A percentile compares a stretch with the other conserved stretches of the same genome.
Evolutionary conservation across 257 asterid species (phyloP).

Genomic region (Verbena officinalis): DNA sequence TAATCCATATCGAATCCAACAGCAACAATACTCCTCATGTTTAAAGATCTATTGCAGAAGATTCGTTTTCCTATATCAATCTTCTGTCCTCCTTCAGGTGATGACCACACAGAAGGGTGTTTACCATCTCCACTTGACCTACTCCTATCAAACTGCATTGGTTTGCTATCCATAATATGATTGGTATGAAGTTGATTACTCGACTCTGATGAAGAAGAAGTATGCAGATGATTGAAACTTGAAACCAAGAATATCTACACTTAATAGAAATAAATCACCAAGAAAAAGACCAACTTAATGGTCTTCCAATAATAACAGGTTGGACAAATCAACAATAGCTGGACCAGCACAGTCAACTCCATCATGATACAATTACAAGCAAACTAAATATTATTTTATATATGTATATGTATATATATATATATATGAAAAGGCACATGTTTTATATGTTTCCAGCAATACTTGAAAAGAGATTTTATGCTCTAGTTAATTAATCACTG

Average conservation of each 20-base stretch:
- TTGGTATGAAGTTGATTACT: constrained; percentile 47
- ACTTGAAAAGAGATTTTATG: constrained; percentile 7
- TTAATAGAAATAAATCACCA: neutral
- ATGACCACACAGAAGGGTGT: constrained; percentile 66
- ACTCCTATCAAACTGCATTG: constrained; percentile 43
- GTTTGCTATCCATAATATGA: constrained; percentile 56
- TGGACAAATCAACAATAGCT: constrained; percentile 4
- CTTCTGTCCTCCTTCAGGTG: constrained; percentile 71
- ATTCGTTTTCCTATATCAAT: constrained; percentile 75
- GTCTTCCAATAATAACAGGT: constrained; percentile 2
- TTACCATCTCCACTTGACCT: constrained; percentile 41
- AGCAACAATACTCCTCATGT: constrained; percentile 88
- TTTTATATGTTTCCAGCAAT: neutral
- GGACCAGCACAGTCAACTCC: neutral
- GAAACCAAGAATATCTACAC: neutral
- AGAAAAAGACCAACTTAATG: constrained; percentile 9
- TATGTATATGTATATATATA: too few species aligned
- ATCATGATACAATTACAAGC: neutral
- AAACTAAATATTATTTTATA: too few species aligned
- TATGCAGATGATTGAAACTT: neutral
- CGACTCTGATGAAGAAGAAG: constrained; percentile 38
- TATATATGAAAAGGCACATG: too few species aligned
- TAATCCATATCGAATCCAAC: constrained; percentile 99
- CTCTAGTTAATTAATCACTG: constrained; percentile 14
- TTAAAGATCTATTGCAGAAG: constrained; percentile 92